Percentiles rank a stretch among this genome's conserved stretches.
Conservation (phyloP, 164 flowering plant genomes). For the Aristolochia contorta region DNA sequence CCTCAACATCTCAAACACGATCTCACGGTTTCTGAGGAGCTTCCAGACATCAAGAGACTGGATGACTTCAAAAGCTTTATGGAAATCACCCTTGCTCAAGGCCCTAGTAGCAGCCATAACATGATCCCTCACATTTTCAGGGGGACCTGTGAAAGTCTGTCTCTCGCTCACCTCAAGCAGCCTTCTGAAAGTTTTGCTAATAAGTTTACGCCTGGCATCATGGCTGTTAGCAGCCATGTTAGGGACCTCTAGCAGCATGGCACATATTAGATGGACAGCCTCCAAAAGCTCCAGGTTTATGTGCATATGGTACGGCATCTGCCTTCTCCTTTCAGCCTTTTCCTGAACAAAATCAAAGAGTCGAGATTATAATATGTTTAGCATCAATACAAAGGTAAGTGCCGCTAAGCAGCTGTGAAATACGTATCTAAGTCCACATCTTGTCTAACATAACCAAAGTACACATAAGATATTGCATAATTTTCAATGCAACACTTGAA, state of each 20-base stretch:
- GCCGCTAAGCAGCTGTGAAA: no score
- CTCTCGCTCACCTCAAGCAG: conserved; percentile 76
- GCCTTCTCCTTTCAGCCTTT: conserved; percentile 81
- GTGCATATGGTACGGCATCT: conserved; percentile 99
- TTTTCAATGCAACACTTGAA: not conserved
- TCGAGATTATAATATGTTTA: not conserved
- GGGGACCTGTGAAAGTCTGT: conserved; percentile 85
- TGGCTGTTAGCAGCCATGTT: conserved; percentile 78
- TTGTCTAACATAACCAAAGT: no score
- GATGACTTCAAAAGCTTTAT: conserved; percentile 60
- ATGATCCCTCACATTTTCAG: conserved; percentile 91
- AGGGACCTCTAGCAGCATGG: conserved; percentile 97
- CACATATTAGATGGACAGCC: conserved; percentile 79
- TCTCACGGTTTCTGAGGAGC: conserved; percentile 54
- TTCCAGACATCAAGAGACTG: conserved; percentile 78
- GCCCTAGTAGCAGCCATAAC: conserved; percentile 90
- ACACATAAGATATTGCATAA: no score
- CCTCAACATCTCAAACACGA: conserved; percentile 66
- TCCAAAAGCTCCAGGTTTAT: conserved; percentile 93
- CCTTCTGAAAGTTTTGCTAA: conserved; percentile 83
- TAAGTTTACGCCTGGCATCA: conserved; percentile 68
- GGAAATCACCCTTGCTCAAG: conserved; percentile 64
- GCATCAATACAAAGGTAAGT: not conserved
- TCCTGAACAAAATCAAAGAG: conserved; percentile 35
- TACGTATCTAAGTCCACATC: no score